Conservation (phyloP, 352 stramenopile species). For the Pythium sukuiense region DNA sequence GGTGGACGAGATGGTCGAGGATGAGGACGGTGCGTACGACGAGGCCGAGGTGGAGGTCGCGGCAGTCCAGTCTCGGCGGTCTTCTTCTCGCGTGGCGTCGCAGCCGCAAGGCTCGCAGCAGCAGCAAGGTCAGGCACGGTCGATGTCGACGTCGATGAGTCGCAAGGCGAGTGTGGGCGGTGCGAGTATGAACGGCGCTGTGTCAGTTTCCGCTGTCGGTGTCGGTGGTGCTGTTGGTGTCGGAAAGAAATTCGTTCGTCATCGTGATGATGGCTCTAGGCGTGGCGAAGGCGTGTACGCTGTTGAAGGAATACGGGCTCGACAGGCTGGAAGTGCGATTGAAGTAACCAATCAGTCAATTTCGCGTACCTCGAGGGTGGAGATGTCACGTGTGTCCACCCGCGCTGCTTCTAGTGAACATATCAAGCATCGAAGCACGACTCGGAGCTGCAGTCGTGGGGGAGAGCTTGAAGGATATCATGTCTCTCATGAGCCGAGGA, state of each 20-base stretch:
- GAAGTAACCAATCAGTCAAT: no score
- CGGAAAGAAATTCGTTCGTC: no score
- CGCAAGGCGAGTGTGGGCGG: background rate
- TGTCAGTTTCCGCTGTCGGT: background rate
- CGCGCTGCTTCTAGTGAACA: no score
- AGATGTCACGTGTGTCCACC: no score
- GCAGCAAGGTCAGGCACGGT: background rate
- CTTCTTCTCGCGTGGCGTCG: background rate
- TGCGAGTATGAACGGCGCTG: background rate
- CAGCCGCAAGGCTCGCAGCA: background rate
- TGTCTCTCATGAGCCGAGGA: background rate
- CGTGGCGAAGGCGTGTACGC: no score
- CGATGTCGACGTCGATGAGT: background rate
- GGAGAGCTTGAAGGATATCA: background rate
- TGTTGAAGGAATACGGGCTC: no score
- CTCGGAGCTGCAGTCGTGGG: no score
- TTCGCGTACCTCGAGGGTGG: no score
- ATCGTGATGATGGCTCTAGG: no score
- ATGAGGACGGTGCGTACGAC: background rate
- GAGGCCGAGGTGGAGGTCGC: background rate
- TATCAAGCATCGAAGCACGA: no score
- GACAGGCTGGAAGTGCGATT: no score
- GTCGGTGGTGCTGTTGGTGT: background rate
- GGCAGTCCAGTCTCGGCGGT: background rate
- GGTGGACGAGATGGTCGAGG: background rate